A percentile compares a stretch with the other conserved stretches of the same genome.
Evolutionary conservation across 2,329 filamentous ascomycete genomes (phyloP).

Genomic region (Pyricularia grisea): DNA sequence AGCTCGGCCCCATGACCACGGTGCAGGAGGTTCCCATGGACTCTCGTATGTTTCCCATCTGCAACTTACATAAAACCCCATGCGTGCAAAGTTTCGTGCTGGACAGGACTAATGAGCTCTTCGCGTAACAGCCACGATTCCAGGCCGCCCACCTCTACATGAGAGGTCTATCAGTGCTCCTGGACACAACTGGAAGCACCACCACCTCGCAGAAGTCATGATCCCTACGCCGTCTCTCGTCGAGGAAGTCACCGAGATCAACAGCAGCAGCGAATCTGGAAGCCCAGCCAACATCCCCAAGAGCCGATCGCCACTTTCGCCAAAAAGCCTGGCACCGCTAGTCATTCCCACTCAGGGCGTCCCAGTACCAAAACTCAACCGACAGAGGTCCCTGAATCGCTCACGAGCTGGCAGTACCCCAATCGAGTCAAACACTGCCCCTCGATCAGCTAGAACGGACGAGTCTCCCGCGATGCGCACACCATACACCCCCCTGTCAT

Average conservation of each 20-base stretch:
- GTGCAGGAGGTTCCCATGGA: conserved; percentile 61
- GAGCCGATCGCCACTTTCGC: conserved; percentile 33
- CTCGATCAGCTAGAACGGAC: conserved; percentile 32
- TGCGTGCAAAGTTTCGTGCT: neutral
- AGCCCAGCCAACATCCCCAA: conserved; percentile 12
- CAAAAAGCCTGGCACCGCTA: conserved; percentile 45
- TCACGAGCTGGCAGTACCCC: conserved; percentile 35
- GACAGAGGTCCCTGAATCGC: conserved; percentile 32
- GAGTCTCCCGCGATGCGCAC: conserved; percentile 36
- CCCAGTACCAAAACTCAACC: conserved; percentile 20
- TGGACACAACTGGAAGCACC: conserved; percentile 36
- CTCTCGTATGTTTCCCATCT: conserved; percentile 47
- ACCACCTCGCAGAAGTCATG: conserved; percentile 28
- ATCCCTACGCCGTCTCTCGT: conserved; percentile 19
- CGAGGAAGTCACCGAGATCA: conserved; percentile 23
- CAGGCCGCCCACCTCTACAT: conserved; percentile 53
- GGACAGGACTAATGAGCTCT: conserved; percentile 11
- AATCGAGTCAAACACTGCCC: conserved; percentile 23
- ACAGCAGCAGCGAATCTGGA: conserved; percentile 11
- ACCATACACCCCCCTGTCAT: conserved; percentile 35
- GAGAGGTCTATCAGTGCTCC: conserved; percentile 58
- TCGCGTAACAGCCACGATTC: conserved; percentile 48
- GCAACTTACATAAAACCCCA: conserved; percentile 6
- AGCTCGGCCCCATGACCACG: conserved; percentile 58
- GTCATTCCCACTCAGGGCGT: conserved; percentile 39